Conservation (phyloP, 2,329 filamentous ascomycete species). For the Elsinoe australis region DNA sequence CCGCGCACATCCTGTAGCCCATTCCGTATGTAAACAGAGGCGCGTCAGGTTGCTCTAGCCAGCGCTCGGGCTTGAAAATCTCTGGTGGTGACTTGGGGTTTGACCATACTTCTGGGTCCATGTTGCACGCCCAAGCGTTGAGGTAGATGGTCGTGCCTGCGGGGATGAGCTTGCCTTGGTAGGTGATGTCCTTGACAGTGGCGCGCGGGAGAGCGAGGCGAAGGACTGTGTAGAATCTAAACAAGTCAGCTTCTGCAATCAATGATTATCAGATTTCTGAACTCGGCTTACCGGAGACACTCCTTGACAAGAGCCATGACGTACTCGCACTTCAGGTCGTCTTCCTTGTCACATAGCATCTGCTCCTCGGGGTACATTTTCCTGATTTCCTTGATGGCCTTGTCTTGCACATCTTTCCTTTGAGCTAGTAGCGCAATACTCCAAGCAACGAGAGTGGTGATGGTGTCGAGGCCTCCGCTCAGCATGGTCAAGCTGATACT, state of each 20-base stretch:
- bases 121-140: constrained; percentile 62
- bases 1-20: constrained; percentile 61
- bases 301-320: constrained; percentile 57
- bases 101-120: constrained; percentile 52
- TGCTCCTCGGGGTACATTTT: constrained; percentile 46
- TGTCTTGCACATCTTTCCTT: constrained; percentile 55
- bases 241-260: no score
- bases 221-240: constrained; percentile 54
- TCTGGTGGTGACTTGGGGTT: constrained; percentile 41
- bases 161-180: constrained; percentile 52
- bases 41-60: constrained; percentile 56
- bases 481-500: constrained; percentile 63
- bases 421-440: constrained; percentile 54
- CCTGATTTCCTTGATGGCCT: constrained; percentile 50
- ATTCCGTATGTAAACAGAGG: constrained; percentile 59
- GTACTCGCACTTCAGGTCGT: constrained; percentile 58
- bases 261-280: no score
- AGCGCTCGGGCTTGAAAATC: constrained; percentile 54
- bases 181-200: constrained; percentile 53
- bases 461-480: constrained; percentile 58
- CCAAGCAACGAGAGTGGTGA: constrained; percentile 60
- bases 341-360: constrained; percentile 52
- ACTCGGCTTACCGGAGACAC: constrained; percentile 44
- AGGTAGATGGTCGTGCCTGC: constrained; percentile 57
- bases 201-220: constrained; percentile 55